Percentiles rank a stretch among this genome's conserved stretches.
These are phyloP conservation scores for Nitzschia sp. DNA, from an alignment of 108 stramenopile genomes.

Conservation along the genomic window DNA sequence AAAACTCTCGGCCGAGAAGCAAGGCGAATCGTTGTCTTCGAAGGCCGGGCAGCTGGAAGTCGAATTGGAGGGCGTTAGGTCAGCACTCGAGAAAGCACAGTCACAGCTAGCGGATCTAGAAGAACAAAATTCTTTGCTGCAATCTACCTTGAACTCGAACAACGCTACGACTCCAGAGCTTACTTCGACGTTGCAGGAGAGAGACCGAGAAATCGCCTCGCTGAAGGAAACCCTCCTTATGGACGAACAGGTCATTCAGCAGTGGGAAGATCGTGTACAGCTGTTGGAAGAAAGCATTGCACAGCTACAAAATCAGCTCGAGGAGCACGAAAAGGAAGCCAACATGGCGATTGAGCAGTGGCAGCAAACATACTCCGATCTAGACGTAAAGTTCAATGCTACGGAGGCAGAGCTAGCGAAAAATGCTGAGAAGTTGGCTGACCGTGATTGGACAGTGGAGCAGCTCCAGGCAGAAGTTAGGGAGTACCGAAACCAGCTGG, in stretches of 20 bases:
- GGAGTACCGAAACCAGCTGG: neutral
- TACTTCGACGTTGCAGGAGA: too few relatives aligned
- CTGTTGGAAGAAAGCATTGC: slow-evolving; percentile 42
- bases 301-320: slow-evolving; percentile 42
- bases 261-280: slow-evolving; percentile 13
- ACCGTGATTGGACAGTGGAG: slow-evolving; percentile 26
- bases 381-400: slow-evolving; percentile 21
- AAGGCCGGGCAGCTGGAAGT: too few relatives aligned
- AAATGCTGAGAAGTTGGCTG: slow-evolving; percentile 4
- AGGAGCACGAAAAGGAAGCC: slow-evolving; percentile 62
- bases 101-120: too few relatives aligned
- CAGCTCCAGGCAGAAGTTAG: slow-evolving; percentile 14
- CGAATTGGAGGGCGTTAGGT: too few relatives aligned
- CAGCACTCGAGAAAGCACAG: too few relatives aligned
- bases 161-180: too few relatives aligned
- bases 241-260: neutral
- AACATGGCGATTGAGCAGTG: slow-evolving; percentile 59
- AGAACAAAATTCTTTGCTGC: too few relatives aligned
- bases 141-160: too few relatives aligned
- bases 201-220: neutral
- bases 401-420: neutral
- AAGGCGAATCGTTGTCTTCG: too few relatives aligned
- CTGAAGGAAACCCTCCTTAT: neutral
- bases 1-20: too few relatives aligned
- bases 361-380: slow-evolving; percentile 28